phyloP scores from a whole-genome alignment of 768 basidiomycete species.

The Russula earlei region DNA sequence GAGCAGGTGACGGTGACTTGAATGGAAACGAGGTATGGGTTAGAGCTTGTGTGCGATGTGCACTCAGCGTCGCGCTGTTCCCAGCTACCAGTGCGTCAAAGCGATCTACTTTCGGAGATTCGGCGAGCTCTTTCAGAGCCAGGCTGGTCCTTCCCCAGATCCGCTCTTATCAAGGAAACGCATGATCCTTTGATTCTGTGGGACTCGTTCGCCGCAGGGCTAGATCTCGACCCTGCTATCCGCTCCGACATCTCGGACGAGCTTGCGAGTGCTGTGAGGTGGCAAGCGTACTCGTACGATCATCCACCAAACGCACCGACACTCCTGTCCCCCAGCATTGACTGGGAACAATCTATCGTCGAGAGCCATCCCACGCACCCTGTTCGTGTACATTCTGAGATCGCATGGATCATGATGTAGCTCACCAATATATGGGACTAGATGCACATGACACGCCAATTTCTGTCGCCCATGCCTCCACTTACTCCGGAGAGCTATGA shows the following conservation, averaged over 20 bases:
- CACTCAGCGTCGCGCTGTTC: background rate
- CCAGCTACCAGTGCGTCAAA: background rate
- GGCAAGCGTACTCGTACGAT: conserved; percentile 46
- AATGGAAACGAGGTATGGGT: conserved; percentile 1
- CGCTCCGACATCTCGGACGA: conserved; percentile 38
- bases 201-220: conserved; percentile 32
- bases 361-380: conserved; percentile 55
- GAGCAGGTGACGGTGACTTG: conserved; percentile 24
- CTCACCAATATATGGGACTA: conserved; percentile 21
- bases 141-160: background rate
- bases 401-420: background rate
- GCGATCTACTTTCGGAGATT: background rate
- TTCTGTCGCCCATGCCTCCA: conserved; percentile 40
- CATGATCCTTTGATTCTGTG: conserved; percentile 34
- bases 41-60: background rate
- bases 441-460: conserved; percentile 51
- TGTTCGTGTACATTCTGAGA: conserved; percentile 25
- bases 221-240: conserved; percentile 29
- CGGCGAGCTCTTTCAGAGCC: background rate
- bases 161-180: background rate
- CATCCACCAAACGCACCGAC: conserved; percentile 38
- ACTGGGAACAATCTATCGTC: conserved; percentile 53
- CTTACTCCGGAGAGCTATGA: conserved; percentile 41
- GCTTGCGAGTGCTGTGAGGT: conserved; percentile 40
- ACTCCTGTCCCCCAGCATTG: conserved; percentile 40